These are phyloP conservation scores for Amaranthus cruentus DNA, from an alignment of 148 eudicot genomes.

Conservation along the genomic window DNA sequence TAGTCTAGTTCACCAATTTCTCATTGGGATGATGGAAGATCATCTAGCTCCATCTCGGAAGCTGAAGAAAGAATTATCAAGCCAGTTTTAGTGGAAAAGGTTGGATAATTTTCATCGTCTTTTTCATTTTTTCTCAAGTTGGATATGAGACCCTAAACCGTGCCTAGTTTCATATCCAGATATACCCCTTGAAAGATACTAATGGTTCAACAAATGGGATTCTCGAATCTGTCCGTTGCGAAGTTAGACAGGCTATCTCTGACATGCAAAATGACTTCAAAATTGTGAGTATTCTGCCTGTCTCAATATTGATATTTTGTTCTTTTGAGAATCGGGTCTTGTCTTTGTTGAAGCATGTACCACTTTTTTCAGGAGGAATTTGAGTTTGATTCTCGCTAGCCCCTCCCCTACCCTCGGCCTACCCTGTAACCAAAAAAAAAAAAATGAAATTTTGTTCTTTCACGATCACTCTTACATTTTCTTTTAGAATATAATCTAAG, in stretches of 20 bases:
- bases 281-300: constrained; percentile 29
- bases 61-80: constrained; percentile 70
- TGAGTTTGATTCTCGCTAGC: too few relatives aligned
- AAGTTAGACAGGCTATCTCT: constrained; percentile 56
- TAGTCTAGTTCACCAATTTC: constrained; percentile 39
- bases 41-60: constrained; percentile 48
- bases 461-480: too few relatives aligned
- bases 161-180: constrained; percentile 18
- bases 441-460: too few relatives aligned
- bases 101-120: constrained; percentile 17
- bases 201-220: constrained; percentile 32
- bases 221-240: constrained; percentile 57
- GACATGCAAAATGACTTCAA: constrained; percentile 50
- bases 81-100: constrained; percentile 64
- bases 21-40: constrained; percentile 46
- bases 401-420: too few relatives aligned
- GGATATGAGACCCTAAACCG: neutral
- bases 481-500: too few relatives aligned
- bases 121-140: neutral
- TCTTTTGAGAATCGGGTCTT: neutral
- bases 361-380: too few relatives aligned
- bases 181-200: constrained; percentile 22
- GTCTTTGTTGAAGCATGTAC: too few relatives aligned
- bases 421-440: too few relatives aligned
- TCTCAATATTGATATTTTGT: neutral